These are phyloP conservation scores for Fomitopsis pinicola DNA, from an alignment of 1,284 basidiomycete genomes.

Conservation along the genomic window DNA sequence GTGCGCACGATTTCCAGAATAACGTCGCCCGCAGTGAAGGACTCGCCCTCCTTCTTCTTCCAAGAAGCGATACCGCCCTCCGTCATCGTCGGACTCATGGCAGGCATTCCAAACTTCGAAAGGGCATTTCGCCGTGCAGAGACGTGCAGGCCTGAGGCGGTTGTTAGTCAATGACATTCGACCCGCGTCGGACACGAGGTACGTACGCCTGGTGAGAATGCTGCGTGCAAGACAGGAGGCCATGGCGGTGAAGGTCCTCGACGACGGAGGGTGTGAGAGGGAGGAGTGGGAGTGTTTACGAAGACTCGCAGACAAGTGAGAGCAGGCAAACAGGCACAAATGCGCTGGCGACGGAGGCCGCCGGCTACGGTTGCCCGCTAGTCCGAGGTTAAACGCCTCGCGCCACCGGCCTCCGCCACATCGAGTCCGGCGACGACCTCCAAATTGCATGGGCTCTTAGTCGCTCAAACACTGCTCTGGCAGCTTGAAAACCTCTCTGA, in stretches of 20 bases:
- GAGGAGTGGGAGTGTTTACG: conserved; percentile 11
- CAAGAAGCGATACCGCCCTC: conserved; percentile 97
- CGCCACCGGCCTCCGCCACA: too few species aligned
- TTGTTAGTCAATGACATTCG: conserved; percentile 5
- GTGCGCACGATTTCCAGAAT: conserved; percentile 84
- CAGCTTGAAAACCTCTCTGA: too few species aligned
- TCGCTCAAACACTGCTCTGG: too few species aligned
- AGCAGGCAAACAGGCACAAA: conserved; percentile 27
- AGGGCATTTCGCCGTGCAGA: conserved; percentile 79
- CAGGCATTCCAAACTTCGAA: conserved; percentile 93
- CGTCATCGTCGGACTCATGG: conserved; percentile 99
- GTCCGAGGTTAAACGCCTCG: too few species aligned
- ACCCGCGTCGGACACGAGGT: not conserved
- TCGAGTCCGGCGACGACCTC: too few species aligned
- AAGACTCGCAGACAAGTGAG: not conserved
- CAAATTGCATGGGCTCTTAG: too few species aligned
- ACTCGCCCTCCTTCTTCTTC: conserved; percentile 96
- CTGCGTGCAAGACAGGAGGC: conserved; percentile 56
- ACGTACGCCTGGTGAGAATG: conserved; percentile 64
- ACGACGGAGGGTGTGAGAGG: conserved; percentile 13
- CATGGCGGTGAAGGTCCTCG: conserved; percentile 35
- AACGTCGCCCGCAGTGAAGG: conserved; percentile 89
- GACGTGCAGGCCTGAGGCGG: conserved; percentile 68
- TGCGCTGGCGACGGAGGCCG: conserved; percentile 13
- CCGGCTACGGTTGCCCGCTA: too few species aligned